phyloP scores from a whole-genome alignment of 306 rosid genomes.

The Elaeagnus macrophylla region DNA sequence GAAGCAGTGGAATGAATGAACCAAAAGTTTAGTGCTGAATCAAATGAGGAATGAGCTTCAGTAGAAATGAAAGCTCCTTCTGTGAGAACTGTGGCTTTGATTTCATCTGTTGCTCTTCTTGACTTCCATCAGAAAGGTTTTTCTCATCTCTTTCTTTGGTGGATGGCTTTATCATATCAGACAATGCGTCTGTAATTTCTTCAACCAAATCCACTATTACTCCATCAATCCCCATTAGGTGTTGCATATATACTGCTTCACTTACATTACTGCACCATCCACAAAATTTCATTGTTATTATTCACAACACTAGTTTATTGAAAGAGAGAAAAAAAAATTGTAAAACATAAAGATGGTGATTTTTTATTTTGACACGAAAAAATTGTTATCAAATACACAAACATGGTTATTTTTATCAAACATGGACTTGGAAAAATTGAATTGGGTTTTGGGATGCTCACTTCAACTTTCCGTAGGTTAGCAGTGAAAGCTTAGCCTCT shows the following conservation, averaged over 20 bases:
- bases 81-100: slow-evolving; percentile 65
- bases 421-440: neutral
- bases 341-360: neutral
- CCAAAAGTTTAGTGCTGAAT: slow-evolving; percentile 26
- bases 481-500: slow-evolving; percentile 70
- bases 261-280: slow-evolving; percentile 61
- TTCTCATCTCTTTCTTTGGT: slow-evolving; percentile 29
- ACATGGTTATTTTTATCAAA: too few species aligned
- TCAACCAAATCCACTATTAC: slow-evolving; percentile 77
- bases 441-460: slow-evolving; percentile 18
- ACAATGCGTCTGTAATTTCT: slow-evolving; percentile 67
- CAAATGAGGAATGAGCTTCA: slow-evolving; percentile 74
- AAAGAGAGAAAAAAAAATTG: neutral
- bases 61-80: slow-evolving; percentile 66
- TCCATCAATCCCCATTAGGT: slow-evolving; percentile 86
- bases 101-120: slow-evolving; percentile 21
- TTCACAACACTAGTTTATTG: neutral
- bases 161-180: slow-evolving; percentile 40
- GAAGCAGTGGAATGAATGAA: too few species aligned
- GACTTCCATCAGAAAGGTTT: slow-evolving; percentile 28
- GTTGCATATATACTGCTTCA: slow-evolving; percentile 83
- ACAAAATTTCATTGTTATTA: neutral
- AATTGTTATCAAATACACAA: too few species aligned
- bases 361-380: too few species aligned
- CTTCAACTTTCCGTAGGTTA: slow-evolving; percentile 78